Evolutionary conservation across 228 moss, liverwort and hornwort genomes (phyloP).

Genomic region (Sphagnum magellanicum): DNA sequence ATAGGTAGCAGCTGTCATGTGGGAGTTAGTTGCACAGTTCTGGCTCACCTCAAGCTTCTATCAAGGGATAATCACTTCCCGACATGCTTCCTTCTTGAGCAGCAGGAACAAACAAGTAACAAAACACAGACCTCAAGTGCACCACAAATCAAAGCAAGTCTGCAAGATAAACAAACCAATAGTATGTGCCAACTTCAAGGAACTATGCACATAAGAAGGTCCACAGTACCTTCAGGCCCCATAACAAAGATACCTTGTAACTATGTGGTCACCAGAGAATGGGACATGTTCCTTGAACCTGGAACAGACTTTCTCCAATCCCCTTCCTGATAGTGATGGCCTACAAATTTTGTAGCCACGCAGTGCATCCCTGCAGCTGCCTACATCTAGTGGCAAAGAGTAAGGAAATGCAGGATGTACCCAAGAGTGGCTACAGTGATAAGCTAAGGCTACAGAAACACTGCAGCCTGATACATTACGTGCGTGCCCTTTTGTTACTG

Average conservation of each 20-base stretch:
- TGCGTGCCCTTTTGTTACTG: constrained; percentile 41
- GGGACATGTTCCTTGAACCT: not conserved
- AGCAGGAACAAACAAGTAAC: too few species aligned
- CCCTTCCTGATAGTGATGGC: not conserved
- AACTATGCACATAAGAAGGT: not conserved
- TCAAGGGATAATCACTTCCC: too few species aligned
- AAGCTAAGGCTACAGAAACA: constrained; percentile 5
- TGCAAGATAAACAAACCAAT: not conserved
- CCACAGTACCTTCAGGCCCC: not conserved
- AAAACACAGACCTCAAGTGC: not conserved
- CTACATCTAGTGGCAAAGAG: not conserved
- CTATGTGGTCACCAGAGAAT: not conserved
- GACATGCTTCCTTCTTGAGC: too few species aligned
- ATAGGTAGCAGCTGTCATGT: too few species aligned
- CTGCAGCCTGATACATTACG: constrained; percentile 17
- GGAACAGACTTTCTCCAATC: not conserved
- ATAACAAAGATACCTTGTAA: not conserved
- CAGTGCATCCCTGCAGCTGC: not conserved
- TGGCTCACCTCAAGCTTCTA: too few species aligned
- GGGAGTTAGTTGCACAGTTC: too few species aligned
- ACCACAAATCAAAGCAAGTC: not conserved
- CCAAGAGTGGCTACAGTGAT: constrained; percentile 2
- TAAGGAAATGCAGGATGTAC: not conserved
- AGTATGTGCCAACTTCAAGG: not conserved
- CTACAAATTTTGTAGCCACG: not conserved